Evolutionary conservation across 1,284 basidiomycete genomes (phyloP), one percentile per base, ranked within the genome.

Genomic region (Heterobasidion annosum): DNA sequence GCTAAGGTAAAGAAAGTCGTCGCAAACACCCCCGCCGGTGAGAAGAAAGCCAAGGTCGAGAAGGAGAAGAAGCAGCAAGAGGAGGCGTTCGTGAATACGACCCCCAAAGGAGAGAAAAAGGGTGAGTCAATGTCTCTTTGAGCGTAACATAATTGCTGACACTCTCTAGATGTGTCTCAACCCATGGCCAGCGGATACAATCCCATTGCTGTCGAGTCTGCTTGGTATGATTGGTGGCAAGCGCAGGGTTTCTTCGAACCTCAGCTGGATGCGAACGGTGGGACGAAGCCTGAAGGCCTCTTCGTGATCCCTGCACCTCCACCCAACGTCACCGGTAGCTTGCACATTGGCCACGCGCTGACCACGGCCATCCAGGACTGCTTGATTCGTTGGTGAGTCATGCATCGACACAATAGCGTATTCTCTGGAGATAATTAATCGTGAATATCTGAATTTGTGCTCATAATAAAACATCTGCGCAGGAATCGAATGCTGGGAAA

Each of bases 221-320:
- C 93, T 9, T 98, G 97, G 93, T 99, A 98, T 67, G 93, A 96
- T 64, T 99, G 97, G 97, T 99, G 97, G 97, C 77, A 86, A 54
- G 81, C 85, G 33, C 78, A 90, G 67, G 91, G 91, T 10, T 97
- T 88, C 78, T 99, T 98, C 78, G 79, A 85, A 61, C 97, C 97
- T 1, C 78, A 83, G 56, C 73, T 85, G 59, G 74, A 77, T 8
- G 63, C 75, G 10, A 75, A 87, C 59, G 84, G 84, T 51, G 75
- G 76, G 10, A 63, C 73, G 37, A 79, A 79, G 55, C 70, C 78
- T 1, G 79, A 85, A 57, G 90, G 86, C 33, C 71, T 77, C 8
- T 99, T 99, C 67, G 87, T 95, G 58, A 84, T 99, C 50, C 91
- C 95, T 1, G 80, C 86, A 4, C 97, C 97, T 34, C 97, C 97